Percentiles rank a stretch among this genome's conserved stretches.
Conservation (phyloP, 2,329 filamentous ascomycete genomes). For the Fusarium proliferatum region DNA sequence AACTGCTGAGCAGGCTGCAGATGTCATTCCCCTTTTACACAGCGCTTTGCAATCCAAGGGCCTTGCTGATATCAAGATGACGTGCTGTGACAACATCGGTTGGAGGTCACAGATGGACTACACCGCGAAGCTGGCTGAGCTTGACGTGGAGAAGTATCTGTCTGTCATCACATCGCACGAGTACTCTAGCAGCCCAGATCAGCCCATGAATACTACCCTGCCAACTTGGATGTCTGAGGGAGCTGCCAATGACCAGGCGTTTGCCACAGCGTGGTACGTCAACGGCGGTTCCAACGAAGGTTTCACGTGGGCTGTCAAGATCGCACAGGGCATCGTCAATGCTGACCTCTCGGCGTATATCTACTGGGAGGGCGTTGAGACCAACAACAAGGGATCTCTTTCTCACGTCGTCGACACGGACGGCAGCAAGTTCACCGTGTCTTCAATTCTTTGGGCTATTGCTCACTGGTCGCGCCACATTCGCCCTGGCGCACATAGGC, state of each 20-base stretch:
- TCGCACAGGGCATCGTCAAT: background rate
- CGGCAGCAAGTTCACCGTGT: background rate
- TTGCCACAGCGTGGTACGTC: background rate
- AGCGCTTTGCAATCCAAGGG: background rate
- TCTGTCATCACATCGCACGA: background rate
- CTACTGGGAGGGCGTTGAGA: background rate
- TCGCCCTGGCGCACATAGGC: background rate
- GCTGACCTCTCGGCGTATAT: background rate
- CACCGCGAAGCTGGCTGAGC: background rate
- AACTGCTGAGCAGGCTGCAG: background rate
- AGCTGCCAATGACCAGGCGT: background rate
- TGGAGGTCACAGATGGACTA: background rate
- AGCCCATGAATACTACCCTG: background rate
- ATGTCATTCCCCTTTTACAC: background rate
- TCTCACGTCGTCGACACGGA: background rate
- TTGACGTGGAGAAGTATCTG: background rate
- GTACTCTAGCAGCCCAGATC: background rate
- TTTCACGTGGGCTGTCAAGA: background rate
- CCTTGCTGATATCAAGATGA: background rate
- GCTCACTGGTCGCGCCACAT: background rate
- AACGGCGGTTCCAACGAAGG: background rate
- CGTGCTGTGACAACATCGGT: background rate
- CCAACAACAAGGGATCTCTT: background rate
- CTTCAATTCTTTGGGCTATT: background rate
- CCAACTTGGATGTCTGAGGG: background rate